phyloP scores from a whole-genome alignment of 257 asterid genomes.

The Handroanthus guayacan region DNA sequence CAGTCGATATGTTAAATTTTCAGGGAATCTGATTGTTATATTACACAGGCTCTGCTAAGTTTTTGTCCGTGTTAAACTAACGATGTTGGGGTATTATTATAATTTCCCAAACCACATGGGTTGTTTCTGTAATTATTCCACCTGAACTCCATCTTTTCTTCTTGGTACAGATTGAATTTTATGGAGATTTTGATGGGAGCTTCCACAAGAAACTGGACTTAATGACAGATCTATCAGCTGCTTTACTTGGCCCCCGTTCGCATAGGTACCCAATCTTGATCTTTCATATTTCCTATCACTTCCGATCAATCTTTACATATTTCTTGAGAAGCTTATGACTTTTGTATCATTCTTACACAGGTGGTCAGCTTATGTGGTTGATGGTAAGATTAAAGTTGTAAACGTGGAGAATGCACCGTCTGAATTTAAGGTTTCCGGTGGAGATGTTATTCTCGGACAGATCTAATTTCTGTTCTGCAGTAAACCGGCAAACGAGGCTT shows the following conservation, averaged over 20 bases:
- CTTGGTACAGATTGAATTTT: constrained; percentile 81
- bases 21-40: too few species aligned
- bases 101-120: too few species aligned
- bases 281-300: neutral
- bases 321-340: constrained; percentile 3
- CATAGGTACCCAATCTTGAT: constrained; percentile 60
- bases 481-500: neutral
- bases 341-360: constrained; percentile 41
- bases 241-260: constrained; percentile 89
- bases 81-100: too few species aligned
- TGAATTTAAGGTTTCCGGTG: constrained; percentile 88
- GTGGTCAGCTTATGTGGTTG: constrained; percentile 95
- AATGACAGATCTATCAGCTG: constrained; percentile 75
- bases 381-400: constrained; percentile 81
- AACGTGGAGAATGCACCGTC: constrained; percentile 90
- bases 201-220: constrained; percentile 91
- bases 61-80: too few species aligned
- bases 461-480: constrained; percentile 46
- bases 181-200: constrained; percentile 96
- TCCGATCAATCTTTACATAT: neutral
- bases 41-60: too few species aligned
- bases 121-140: too few species aligned
- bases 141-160: constrained; percentile 14
- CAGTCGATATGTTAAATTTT: too few species aligned
- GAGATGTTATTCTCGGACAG: constrained; percentile 77